These are phyloP conservation scores for Lodderomyces parapsilosis DNA, from an alignment of 1,139 yeast genomes.

Conservation along the genomic window DNA sequence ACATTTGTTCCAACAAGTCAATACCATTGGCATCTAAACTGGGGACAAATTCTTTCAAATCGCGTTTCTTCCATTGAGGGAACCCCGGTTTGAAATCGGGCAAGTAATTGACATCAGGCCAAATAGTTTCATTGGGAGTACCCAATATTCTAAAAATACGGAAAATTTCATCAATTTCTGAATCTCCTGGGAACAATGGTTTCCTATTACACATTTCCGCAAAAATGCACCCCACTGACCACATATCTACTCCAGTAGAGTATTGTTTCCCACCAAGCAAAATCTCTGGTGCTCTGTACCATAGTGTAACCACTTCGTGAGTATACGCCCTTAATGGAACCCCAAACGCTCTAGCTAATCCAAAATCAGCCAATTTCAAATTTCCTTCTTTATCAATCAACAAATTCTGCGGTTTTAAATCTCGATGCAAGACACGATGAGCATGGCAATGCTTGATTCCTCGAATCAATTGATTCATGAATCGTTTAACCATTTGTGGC, in stretches of 20 bases:
- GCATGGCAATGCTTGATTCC: conserved; percentile 96
- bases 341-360: conserved; percentile 95
- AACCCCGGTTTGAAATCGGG: conserved; percentile 95
- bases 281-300: conserved; percentile 98
- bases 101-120: conserved; percentile 95
- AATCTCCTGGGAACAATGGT: conserved; percentile 96
- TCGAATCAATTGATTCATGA: conserved; percentile 87
- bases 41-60: conserved; percentile 72
- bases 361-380: conserved; percentile 94
- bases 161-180: conserved; percentile 96
- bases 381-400: conserved; percentile 94
- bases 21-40: conserved; percentile 79
- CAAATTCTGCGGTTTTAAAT: conserved; percentile 92
- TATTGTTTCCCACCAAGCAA: conserved; percentile 95
- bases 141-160: conserved; percentile 91
- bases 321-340: conserved; percentile 96
- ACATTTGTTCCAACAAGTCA: conserved; percentile 74
- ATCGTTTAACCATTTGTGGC: conserved; percentile 84
- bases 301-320: conserved; percentile 94
- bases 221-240: conserved; percentile 98
- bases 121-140: conserved; percentile 87
- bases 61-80: conserved; percentile 89
- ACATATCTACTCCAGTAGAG: conserved; percentile 97
- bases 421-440: conserved; percentile 93
- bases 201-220: conserved; percentile 98